A percentile compares a stretch with the other conserved stretches of the same genome.
phyloP scores from a whole-genome alignment of 2,329 filamentous ascomycete genomes.

The Chalaropsis thielavioides region DNA sequence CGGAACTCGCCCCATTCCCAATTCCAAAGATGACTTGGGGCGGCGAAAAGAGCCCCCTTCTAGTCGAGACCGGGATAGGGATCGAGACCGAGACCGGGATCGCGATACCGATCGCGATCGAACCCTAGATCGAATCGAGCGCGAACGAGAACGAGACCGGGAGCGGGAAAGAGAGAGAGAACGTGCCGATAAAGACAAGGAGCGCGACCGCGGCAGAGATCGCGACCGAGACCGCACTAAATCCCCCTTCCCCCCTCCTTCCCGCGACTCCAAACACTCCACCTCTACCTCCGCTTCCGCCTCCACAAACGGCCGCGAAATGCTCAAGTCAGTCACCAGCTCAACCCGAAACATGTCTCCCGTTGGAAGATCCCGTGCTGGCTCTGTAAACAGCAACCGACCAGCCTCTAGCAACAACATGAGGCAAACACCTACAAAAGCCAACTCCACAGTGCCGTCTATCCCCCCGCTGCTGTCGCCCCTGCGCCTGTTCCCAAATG shows the following conservation, averaged over 20 bases:
- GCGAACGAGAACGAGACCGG: background rate
- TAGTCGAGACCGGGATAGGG: constrained; percentile 8
- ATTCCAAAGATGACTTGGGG: constrained; percentile 1
- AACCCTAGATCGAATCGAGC: background rate
- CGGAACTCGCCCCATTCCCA: background rate
- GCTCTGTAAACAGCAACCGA: constrained; percentile 27
- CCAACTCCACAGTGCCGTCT: constrained; percentile 24
- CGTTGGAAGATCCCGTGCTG: constrained; percentile 25
- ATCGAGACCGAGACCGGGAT: constrained; percentile 3
- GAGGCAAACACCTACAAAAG: constrained; percentile 20
- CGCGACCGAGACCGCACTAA: constrained; percentile 4
- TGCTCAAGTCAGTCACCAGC: constrained; percentile 23
- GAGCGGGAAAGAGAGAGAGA: constrained; percentile 1
- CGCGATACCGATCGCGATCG: constrained; percentile 8
- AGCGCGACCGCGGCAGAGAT: background rate
- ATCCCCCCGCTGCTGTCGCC: constrained; percentile 41
- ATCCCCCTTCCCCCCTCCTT: constrained; percentile 1
- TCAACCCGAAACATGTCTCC: constrained; percentile 25
- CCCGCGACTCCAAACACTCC: constrained; percentile 6
- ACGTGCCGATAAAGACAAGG: background rate
- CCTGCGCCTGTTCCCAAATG: constrained; percentile 27
- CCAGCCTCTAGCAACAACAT: background rate
- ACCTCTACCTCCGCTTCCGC: constrained; percentile 8
- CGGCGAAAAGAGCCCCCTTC: constrained; percentile 4
- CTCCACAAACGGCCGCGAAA: constrained; percentile 27